Evolutionary conservation across 306 rosid species (phyloP).

Genomic region (Arachis hypogaea): DNA sequence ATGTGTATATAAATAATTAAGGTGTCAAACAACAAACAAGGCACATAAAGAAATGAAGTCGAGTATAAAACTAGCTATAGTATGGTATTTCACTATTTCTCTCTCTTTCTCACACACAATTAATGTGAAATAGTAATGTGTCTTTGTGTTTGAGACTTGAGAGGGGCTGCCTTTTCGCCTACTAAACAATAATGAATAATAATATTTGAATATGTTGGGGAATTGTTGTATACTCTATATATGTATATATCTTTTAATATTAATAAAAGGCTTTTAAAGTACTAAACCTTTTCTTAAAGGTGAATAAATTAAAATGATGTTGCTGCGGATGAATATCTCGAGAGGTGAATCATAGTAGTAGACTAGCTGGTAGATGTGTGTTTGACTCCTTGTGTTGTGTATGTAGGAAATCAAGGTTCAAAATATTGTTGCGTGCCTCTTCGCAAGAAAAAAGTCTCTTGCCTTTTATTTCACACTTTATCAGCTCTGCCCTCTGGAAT

Average conservation of each 20-base stretch:
- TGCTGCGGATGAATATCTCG: conserved; percentile 37
- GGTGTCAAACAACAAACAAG: too few species aligned
- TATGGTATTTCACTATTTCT: conserved; percentile 33
- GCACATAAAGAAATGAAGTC: too few species aligned
- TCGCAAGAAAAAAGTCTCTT: conserved; percentile 54
- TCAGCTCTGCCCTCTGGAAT: conserved; percentile 43
- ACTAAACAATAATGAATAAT: conserved; percentile 39
- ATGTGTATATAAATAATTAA: too few species aligned
- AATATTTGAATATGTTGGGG: conserved; percentile 43
- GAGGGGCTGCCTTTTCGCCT: conserved; percentile 41
- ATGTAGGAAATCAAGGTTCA: conserved; percentile 29
- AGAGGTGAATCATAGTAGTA: conserved; percentile 30
- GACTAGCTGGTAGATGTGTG: conserved; percentile 27
- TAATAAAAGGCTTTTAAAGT: conserved; percentile 29
- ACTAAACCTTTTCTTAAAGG: conserved; percentile 31
- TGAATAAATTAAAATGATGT: too few species aligned
- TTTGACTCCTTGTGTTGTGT: conserved; percentile 32
- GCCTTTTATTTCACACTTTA: conserved; percentile 57
- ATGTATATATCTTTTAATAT: conserved; percentile 31
- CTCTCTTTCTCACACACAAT: too few species aligned
- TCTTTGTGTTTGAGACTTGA: conserved; percentile 53
- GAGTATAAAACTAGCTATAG: too few species aligned
- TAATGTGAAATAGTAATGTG: conserved; percentile 51
- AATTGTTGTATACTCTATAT: neutral
- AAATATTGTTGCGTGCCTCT: conserved; percentile 27